A percentile compares a stretch with the other conserved stretches of the same genome.
Conservation (phyloP, 2,329 filamentous ascomycete species). For the Xylariaceae sp. region DNA sequence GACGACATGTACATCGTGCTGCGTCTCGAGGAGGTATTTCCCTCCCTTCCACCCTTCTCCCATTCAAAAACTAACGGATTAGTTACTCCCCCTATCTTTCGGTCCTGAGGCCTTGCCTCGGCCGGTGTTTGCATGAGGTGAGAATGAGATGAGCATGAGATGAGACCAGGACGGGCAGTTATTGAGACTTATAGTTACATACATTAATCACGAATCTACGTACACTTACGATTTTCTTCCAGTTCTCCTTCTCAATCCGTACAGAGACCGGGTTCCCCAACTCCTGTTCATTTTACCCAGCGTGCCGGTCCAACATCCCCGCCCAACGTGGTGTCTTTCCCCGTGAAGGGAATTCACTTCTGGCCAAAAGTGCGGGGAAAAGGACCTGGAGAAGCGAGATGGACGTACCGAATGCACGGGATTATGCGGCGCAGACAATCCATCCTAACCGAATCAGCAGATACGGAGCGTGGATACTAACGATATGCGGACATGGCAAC, state of each 20-base stretch:
- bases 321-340: background rate
- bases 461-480: too few species aligned
- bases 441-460: too few species aligned
- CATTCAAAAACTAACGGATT: background rate
- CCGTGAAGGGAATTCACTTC: too few species aligned
- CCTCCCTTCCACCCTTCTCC: background rate
- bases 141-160: too few species aligned
- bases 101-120: slow-evolving; percentile 55
- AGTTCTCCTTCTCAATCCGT: background rate
- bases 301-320: background rate
- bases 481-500: too few species aligned
- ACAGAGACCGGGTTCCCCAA: background rate
- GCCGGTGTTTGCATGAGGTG: slow-evolving; percentile 29
- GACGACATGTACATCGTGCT: slow-evolving; percentile 66
- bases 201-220: background rate
- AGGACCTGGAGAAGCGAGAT: background rate
- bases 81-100: slow-evolving; percentile 66
- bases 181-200: background rate
- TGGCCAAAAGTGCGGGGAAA: background rate
- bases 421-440: too few species aligned
- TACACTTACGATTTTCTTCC: too few species aligned
- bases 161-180: background rate
- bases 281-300: background rate
- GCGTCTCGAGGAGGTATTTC: slow-evolving; percentile 60
- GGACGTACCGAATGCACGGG: too few species aligned